phyloP scores from a whole-genome alignment of 2,329 filamentous ascomycete genomes.

The Fusarium nelsonii region DNA sequence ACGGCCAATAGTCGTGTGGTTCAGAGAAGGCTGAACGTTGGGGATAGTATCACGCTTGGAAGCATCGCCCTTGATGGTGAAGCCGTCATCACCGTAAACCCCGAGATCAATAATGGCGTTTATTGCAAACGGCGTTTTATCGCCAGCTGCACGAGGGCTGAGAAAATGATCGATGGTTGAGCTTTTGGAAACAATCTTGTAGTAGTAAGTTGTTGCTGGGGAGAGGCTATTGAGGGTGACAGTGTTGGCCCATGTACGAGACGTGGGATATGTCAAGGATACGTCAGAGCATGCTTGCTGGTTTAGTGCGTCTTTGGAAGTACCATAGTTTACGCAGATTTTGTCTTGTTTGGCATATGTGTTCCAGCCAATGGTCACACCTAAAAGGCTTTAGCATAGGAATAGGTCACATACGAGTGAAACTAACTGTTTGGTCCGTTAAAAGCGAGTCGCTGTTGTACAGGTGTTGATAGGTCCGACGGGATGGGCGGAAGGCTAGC shows the following conservation, averaged over 20 bases:
- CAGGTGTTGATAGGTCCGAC: conserved; percentile 23
- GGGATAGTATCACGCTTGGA: conserved; percentile 25
- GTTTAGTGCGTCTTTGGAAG: conserved; percentile 1
- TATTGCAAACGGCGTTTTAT: conserved; percentile 23
- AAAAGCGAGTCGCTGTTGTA: conserved; percentile 20
- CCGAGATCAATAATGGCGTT: conserved; percentile 34
- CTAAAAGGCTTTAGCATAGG: background rate
- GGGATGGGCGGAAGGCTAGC: conserved; percentile 18
- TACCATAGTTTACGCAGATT: conserved; percentile 21
- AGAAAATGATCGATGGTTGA: conserved; percentile 14
- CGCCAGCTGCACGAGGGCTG: conserved; percentile 20
- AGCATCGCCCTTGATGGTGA: conserved; percentile 26
- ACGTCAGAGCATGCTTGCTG: conserved; percentile 22
- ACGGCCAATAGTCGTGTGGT: conserved; percentile 29
- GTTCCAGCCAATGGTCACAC: conserved; percentile 26
- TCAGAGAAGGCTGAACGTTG: conserved; percentile 14
- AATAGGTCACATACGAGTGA: rapidly evolving
- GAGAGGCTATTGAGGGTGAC: conserved; percentile 7
- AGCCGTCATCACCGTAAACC: conserved; percentile 27
- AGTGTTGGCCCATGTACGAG: conserved; percentile 24
- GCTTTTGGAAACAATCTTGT: conserved; percentile 17
- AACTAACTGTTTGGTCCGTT: conserved; percentile 17
- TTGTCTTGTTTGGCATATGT: conserved; percentile 27
- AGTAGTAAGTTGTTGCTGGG: conserved; percentile 24
- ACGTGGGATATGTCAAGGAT: conserved; percentile 31